phyloP scores from a whole-genome alignment of 257 asterid genomes.

The Anisodus tanguticus region DNA sequence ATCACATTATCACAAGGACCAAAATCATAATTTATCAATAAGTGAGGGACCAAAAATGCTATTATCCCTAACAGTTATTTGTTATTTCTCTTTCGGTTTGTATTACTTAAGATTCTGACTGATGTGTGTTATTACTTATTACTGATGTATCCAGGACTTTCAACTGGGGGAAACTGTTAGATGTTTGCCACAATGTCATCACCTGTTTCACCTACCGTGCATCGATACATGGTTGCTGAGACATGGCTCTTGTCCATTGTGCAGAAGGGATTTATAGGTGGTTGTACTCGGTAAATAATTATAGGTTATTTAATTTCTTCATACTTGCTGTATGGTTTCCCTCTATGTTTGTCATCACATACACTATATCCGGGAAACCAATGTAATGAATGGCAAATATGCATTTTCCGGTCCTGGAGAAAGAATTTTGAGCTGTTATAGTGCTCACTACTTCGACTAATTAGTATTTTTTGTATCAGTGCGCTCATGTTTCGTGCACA shows the following conservation, averaged over 20 bases:
- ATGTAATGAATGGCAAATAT: constrained; percentile 40
- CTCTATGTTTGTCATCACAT: constrained; percentile 38
- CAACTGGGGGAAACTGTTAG: constrained; percentile 74
- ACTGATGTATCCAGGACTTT: constrained; percentile 54
- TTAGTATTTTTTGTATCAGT: constrained; percentile 17
- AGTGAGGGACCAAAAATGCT: too few species aligned
- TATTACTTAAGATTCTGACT: constrained; percentile 15
- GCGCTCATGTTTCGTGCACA: neutral
- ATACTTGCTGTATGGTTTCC: constrained; percentile 41
- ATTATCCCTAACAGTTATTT: neutral
- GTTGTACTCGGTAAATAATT: constrained; percentile 35
- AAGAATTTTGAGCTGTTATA: constrained; percentile 40
- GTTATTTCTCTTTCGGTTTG: neutral
- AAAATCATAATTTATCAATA: too few species aligned
- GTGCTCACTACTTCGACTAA: neutral
- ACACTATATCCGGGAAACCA: constrained; percentile 35
- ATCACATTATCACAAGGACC: too few species aligned
- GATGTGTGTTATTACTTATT: neutral
- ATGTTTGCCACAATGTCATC: constrained; percentile 75
- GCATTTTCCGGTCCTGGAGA: constrained; percentile 44
- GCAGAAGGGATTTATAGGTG: constrained; percentile 74
- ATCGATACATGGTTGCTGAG: constrained; percentile 80
- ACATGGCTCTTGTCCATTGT: constrained; percentile 83
- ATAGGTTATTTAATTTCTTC: constrained; percentile 45
- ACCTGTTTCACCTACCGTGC: constrained; percentile 80